Percentiles rank a stretch among this genome's conserved stretches.
phyloP scores from a whole-genome alignment of 495 filamentous ascomycete species.

The Collariella sp. region DNA sequence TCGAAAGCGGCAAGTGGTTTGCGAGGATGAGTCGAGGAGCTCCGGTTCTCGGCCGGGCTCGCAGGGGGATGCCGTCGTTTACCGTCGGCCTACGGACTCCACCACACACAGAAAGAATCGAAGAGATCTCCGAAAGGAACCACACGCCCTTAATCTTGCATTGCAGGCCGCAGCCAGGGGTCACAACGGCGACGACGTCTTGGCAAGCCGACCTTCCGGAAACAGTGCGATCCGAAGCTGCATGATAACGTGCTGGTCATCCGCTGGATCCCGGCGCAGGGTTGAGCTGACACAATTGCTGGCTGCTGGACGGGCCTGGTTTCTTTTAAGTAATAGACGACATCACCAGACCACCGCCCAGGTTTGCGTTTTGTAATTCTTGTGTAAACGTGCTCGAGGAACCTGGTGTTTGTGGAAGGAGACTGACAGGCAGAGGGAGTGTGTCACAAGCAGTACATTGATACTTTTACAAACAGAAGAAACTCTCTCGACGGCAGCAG shows the following conservation, averaged over 20 bases:
- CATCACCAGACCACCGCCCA: constrained; percentile 9
- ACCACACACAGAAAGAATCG: too few species aligned
- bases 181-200: background rate
- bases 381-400: background rate
- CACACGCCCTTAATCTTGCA: background rate
- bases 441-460: background rate
- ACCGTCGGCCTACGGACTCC: constrained; percentile 5
- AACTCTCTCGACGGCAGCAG: background rate
- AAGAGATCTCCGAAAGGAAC: background rate
- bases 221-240: background rate
- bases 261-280: background rate
- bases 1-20: background rate
- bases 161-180: background rate
- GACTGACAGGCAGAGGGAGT: background rate
- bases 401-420: background rate
- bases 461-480: too few species aligned
- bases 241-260: background rate
- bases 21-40: background rate
- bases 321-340: constrained; percentile 12
- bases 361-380: constrained; percentile 7
- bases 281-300: background rate
- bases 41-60: constrained; percentile 8
- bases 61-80: constrained; percentile 5
- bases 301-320: background rate
- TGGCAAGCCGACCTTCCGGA: constrained; percentile 9